These are phyloP conservation scores for Phytophthora europaea DNA, from an alignment of 352 stramenopile genomes.

Conservation along the genomic window DNA sequence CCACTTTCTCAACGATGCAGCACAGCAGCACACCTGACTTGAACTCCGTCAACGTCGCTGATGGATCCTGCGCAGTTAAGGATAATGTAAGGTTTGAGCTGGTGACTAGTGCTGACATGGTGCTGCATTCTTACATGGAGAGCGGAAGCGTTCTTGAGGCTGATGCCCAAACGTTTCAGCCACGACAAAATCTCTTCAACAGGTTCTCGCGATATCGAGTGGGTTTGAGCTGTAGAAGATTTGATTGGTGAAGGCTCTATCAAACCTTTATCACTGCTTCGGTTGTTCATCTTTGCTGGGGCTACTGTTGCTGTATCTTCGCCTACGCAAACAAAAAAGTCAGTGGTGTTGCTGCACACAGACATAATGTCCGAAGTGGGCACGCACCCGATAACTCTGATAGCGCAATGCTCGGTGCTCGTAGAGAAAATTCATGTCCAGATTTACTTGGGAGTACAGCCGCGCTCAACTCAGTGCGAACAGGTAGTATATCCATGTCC, in stretches of 20 bases:
- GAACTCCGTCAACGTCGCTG: slow-evolving; percentile 52
- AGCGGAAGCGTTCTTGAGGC: slow-evolving; percentile 26
- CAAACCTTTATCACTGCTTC: background rate
- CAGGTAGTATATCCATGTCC: slow-evolving; percentile 13
- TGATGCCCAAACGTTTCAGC: slow-evolving; percentile 51
- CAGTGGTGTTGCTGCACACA: background rate
- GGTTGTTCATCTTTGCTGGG: background rate
- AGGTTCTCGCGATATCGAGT: slow-evolving; percentile 5
- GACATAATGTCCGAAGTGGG: background rate
- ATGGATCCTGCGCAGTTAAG: slow-evolving; percentile 34
- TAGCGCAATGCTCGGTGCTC: slow-evolving; percentile 13
- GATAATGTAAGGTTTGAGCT: background rate
- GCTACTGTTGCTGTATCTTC: background rate
- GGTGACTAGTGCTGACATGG: background rate
- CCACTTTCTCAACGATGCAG: slow-evolving; percentile 72
- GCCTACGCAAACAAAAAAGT: background rate
- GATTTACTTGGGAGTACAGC: background rate
- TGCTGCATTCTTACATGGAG: slow-evolving; percentile 44
- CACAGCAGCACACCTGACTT: slow-evolving; percentile 71
- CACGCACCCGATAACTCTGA: slow-evolving; percentile 22
- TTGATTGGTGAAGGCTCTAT: background rate
- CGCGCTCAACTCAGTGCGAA: background rate
- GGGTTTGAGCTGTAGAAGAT: background rate
- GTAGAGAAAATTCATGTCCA: background rate
- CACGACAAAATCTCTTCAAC: slow-evolving; percentile 44